Evolutionary conservation across 257 asterid genomes (phyloP).

Genomic region (Solanum clarkiae): DNA sequence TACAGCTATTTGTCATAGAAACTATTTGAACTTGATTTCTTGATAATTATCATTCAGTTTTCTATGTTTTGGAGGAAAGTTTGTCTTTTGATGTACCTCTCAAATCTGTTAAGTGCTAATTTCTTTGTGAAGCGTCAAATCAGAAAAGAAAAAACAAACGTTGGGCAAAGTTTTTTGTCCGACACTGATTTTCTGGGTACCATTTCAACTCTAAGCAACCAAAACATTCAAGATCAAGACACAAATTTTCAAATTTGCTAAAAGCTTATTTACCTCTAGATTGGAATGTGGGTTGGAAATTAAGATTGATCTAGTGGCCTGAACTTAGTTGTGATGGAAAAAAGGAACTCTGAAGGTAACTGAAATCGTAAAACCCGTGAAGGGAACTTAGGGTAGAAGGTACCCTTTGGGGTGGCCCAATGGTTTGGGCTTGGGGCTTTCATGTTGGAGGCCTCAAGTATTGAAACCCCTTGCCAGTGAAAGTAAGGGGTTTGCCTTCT

Average conservation of each 20-base stretch:
- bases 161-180: not conserved
- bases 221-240: not conserved
- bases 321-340: not conserved
- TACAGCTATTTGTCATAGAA: not conserved
- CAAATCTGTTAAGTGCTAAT: not conserved
- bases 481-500: no score
- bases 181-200: not conserved
- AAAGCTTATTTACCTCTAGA: not conserved
- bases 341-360: not conserved
- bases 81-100: not conserved
- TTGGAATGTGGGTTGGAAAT: not conserved
- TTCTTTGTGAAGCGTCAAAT: not conserved
- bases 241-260: not conserved
- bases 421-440: no score
- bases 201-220: not conserved
- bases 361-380: not conserved
- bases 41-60: not conserved
- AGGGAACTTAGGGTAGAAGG: not conserved
- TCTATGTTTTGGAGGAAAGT: not conserved
- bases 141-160: not conserved
- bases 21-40: not conserved
- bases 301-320: not conserved
- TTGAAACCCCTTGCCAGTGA: no score
- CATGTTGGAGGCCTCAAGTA: no score
- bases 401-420: no score